A percentile compares a stretch with the other conserved stretches of the same genome.
Evolutionary conservation across 139 green algal species (phyloP).

Genomic region (Closterium sp.): DNA sequence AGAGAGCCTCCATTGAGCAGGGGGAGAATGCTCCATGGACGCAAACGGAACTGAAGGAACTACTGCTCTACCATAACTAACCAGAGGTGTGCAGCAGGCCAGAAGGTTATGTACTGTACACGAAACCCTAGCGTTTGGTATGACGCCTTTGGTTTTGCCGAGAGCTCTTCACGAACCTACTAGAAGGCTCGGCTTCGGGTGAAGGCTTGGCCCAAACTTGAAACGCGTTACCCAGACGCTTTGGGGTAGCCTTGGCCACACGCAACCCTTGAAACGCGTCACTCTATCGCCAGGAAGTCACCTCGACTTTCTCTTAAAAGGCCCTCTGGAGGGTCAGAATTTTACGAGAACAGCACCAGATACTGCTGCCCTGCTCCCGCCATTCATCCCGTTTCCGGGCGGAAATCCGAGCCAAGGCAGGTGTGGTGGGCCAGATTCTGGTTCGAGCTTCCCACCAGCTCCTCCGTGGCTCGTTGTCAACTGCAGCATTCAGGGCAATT

Average conservation of each 20-base stretch:
- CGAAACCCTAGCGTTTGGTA: background rate
- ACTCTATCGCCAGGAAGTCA: background rate
- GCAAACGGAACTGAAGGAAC: no score
- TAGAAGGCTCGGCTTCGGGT: background rate
- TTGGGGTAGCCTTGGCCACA: background rate
- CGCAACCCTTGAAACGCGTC: background rate
- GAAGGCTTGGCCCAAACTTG: background rate
- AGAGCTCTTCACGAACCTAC: background rate
- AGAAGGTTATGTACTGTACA: background rate
- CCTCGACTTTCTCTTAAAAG: background rate
- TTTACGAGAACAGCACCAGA: no score
- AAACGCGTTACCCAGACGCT: background rate
- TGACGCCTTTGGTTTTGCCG: background rate
- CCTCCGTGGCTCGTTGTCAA: background rate
- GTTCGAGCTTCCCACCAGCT: no score
- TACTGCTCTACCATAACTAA: no score
- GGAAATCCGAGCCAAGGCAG: background rate
- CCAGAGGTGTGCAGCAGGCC: no score
- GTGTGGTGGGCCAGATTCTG: no score
- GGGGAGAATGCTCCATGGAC: background rate
- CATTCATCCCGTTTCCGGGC: background rate
- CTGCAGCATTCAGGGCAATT: no score
- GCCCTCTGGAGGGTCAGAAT: no score
- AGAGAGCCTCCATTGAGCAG: background rate
- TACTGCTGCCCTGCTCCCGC: no score